phyloP scores from a whole-genome alignment of 2,329 filamentous ascomycete genomes.

The Colletotrichum euphorbiae region DNA sequence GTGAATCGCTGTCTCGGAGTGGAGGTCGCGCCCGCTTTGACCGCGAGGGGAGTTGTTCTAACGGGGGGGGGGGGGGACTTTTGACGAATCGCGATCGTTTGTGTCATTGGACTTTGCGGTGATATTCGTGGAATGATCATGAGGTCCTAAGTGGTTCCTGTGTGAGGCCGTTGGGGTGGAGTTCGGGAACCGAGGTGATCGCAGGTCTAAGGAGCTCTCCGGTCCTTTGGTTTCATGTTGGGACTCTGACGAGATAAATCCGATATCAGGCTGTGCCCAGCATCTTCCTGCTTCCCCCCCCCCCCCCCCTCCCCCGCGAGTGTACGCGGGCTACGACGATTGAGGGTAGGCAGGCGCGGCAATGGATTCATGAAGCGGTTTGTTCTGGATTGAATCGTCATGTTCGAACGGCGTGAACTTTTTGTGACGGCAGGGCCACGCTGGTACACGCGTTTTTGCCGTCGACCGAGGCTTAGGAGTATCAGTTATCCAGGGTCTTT shows the following conservation, averaged over 20 bases:
- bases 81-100: not conserved
- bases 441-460: no score
- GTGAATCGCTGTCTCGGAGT: slow-evolving; percentile 13
- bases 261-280: no score
- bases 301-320: no score
- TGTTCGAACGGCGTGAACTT: not conserved
- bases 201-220: no score
- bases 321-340: no score
- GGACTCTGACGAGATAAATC: no score
- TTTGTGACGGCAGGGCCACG: slow-evolving; percentile 1
- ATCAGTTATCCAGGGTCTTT: slow-evolving; percentile 1
- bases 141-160: not conserved
- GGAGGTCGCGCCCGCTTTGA: slow-evolving; percentile 1
- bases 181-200: not conserved
- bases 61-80: no score
- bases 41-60: not conserved
- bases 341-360: no score
- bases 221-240: no score
- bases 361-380: no score
- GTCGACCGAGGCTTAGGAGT: not conserved
- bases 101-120: slow-evolving; percentile 3
- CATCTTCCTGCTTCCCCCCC: no score
- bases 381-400: no score
- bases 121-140: not conserved
- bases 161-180: not conserved